Evolutionary conservation across 2,329 filamentous ascomycete genomes (phyloP).

Genomic region (Thielaviopsis punctulata): DNA sequence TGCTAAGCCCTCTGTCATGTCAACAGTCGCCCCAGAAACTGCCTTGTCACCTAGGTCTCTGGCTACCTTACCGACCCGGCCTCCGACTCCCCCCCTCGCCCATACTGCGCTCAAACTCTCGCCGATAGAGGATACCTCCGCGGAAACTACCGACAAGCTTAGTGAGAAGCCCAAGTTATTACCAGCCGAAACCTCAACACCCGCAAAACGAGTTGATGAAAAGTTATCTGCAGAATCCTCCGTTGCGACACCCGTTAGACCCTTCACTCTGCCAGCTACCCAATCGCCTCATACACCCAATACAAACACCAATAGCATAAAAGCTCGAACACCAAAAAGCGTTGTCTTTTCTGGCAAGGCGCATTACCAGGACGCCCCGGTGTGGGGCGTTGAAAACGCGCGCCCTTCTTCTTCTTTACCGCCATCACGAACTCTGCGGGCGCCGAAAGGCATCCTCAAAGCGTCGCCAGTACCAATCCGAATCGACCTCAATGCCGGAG

Average conservation of each 20-base stretch:
- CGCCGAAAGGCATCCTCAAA: slow-evolving; percentile 61
- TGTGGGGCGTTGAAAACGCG: slow-evolving; percentile 24
- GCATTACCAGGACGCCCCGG: slow-evolving; percentile 37
- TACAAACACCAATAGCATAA: slow-evolving; percentile 26
- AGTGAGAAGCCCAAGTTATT: slow-evolving; percentile 14
- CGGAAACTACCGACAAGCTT: slow-evolving; percentile 24
- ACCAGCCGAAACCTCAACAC: neutral
- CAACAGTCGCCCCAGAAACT: neutral
- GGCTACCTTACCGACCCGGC: slow-evolving; percentile 37
- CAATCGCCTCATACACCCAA: slow-evolving; percentile 27
- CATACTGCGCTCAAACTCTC: slow-evolving; percentile 23
- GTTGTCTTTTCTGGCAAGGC: slow-evolving; percentile 40
- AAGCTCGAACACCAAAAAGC: slow-evolving; percentile 31
- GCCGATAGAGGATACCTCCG: slow-evolving; percentile 20
- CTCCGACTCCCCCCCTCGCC: slow-evolving; percentile 51
- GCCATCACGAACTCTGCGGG: slow-evolving; percentile 8
- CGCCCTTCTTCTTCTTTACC: slow-evolving; percentile 9
- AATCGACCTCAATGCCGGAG: slow-evolving; percentile 21
- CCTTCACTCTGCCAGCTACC: slow-evolving; percentile 36
- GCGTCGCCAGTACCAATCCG: slow-evolving; percentile 34
- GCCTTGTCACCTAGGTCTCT: neutral
- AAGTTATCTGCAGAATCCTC: neutral
- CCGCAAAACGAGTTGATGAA: neutral
- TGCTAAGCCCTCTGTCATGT: neutral
- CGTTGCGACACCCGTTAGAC: neutral